A percentile compares a stretch with the other conserved stretches of the same genome.
phyloP scores from a whole-genome alignment of 2,329 filamentous ascomycete species.

The Diaporthe longicolla region DNA sequence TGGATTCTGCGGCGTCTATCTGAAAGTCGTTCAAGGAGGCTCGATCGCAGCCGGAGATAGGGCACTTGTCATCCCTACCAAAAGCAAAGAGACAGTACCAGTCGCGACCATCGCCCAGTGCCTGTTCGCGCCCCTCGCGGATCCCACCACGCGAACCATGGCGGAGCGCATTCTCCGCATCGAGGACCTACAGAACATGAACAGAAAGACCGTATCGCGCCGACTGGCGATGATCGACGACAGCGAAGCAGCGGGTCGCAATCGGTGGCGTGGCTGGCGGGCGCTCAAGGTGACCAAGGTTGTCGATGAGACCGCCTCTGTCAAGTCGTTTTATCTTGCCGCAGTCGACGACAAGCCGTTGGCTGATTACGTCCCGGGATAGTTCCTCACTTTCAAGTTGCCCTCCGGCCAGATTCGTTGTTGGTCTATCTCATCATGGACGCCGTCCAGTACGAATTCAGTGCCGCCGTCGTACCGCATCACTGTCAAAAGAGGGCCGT shows the following conservation, averaged over 20 bases:
- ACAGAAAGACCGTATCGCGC: background rate
- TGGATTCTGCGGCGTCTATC: slow-evolving; percentile 6
- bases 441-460: background rate
- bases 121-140: background rate
- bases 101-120: slow-evolving; percentile 4
- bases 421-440: slow-evolving; percentile 1
- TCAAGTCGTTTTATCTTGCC: background rate
- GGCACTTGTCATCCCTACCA: background rate
- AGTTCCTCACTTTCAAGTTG: background rate
- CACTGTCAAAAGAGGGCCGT: background rate
- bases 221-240: slow-evolving; percentile 10
- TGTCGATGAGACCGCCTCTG: background rate
- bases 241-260: background rate
- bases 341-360: background rate
- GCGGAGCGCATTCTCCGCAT: background rate
- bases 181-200: background rate
- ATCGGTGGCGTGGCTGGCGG: background rate
- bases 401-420: background rate
- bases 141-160: background rate
- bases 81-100: background rate
- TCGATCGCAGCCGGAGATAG: background rate
- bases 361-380: background rate
- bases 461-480: background rate
- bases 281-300: background rate
- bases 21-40: background rate